Percentiles rank a stretch among this genome's conserved stretches.
Evolutionary conservation across 139 green algal species (phyloP).

Genomic region (Helicosporidium sp.): DNA sequence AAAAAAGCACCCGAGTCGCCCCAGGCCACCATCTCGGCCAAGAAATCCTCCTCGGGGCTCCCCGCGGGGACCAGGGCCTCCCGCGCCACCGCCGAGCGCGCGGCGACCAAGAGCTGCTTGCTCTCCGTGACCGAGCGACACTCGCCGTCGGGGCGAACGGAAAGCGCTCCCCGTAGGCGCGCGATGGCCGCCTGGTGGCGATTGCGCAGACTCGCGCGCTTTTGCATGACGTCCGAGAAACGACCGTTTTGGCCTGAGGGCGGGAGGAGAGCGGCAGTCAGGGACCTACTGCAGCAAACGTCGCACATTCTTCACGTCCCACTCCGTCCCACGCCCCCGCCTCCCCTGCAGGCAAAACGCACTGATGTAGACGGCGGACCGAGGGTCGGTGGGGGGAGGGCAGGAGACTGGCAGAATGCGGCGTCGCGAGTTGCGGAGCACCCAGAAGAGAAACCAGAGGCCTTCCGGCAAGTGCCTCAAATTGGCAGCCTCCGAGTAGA

Average conservation of each 20-base stretch:
- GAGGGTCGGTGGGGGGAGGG: neutral
- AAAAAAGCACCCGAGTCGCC: constrained; percentile 35
- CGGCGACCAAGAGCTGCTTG: too few relatives aligned
- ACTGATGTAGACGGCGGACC: neutral
- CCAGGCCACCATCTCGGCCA: constrained; percentile 28
- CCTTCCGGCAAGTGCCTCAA: constrained; percentile 55
- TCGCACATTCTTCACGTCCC: too few relatives aligned
- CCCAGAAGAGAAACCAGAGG: constrained; percentile 60
- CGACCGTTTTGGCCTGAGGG: too few relatives aligned
- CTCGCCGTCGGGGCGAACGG: too few relatives aligned
- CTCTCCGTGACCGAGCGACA: too few relatives aligned
- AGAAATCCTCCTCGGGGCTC: constrained; percentile 10
- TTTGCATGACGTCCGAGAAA: constrained; percentile 2
- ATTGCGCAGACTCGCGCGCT: constrained; percentile 12
- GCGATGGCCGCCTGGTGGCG: too few relatives aligned
- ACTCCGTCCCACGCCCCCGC: too few relatives aligned
- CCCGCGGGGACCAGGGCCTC: constrained; percentile 3
- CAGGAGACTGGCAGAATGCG: neutral
- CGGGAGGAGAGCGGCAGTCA: too few relatives aligned
- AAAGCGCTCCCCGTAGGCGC: too few relatives aligned
- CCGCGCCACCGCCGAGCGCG: neutral
- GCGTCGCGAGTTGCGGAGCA: constrained; percentile 19
- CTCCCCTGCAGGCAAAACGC: too few relatives aligned
- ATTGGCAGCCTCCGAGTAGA: constrained; percentile 60
- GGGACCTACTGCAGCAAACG: too few relatives aligned